Evolutionary conservation across 257 asterid species (phyloP), one percentile per base, ranked within the genome.

Genomic region (Salvia miltiorrhiza): DNA sequence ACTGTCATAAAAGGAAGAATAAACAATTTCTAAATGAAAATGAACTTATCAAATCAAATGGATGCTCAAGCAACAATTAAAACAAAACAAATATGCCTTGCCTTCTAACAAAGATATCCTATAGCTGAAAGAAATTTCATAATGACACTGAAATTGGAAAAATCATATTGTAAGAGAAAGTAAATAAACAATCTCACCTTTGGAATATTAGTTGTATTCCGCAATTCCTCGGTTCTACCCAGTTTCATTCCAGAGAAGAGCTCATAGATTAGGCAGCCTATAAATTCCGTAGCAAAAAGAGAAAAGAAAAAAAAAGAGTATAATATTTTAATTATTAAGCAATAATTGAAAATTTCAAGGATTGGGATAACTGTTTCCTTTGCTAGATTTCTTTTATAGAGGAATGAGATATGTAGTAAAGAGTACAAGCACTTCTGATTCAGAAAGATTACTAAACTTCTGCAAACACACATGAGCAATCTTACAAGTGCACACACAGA

Each of bases 251-350:
- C 93, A 76, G 97, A 88, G 81, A 94, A 94, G 56, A 94, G 95
- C 79, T 94, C 99, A 83, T 89, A 87, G 62, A 94, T 91, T 59
- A 94, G 90, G 79, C 99, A 91, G 67, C 99, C 99, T 94, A 84
- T 50, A 73, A 62, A 74, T 78, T 55, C 62, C 71, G 75, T 73
- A 63, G 52, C 45, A 74, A 63, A 77, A 70, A n/a, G n/a, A n/a
- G n/a, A n/a, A n/a, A 65, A 63, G 73, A 63, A 77, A 70, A 14
- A 63, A 67, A 45, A 65, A 45, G 48, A 79, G 61, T 26, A 43
- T 45, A 50, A 24, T 56, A 47, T 61, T 48, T 63, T 24, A 37
- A 70, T 62, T 24, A 30, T 47, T 23, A 37, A 69, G 43, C 40
- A 67, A 33, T 55, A 61, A 43, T 56, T 41, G 63, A 20, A 8